These are phyloP conservation scores for Phytophthora pistaciae DNA, from an alignment of 352 stramenopile genomes.

Conservation along the genomic window DNA sequence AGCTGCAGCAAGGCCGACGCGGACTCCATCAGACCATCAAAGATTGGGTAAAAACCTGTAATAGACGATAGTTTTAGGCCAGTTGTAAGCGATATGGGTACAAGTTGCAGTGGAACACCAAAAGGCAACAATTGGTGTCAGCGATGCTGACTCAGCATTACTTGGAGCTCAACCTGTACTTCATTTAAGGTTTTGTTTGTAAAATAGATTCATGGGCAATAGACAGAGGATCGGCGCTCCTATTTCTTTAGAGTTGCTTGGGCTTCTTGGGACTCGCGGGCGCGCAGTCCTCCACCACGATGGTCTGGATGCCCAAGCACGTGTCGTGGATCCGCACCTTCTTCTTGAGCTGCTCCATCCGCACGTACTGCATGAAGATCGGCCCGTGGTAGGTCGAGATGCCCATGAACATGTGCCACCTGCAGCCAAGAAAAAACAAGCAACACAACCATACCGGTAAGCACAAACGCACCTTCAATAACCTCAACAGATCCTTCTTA, in stretches of 20 bases:
- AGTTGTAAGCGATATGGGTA: neutral
- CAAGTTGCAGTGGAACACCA: neutral
- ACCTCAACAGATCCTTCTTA: slow-evolving; percentile 23
- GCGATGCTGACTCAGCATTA: slow-evolving; percentile 3
- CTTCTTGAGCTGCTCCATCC: slow-evolving; percentile 77
- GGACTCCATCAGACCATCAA: slow-evolving; percentile 17
- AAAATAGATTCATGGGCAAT: slow-evolving; percentile 8
- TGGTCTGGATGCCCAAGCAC: slow-evolving; percentile 74
- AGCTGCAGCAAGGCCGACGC: slow-evolving; percentile 28
- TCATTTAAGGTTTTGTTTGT: slow-evolving; percentile 12
- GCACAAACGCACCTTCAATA: neutral
- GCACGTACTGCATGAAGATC: slow-evolving; percentile 90
- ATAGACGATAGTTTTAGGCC: neutral
- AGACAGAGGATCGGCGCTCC: slow-evolving; percentile 7
- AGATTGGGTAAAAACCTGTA: neutral
- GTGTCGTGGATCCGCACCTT: slow-evolving; percentile 63
- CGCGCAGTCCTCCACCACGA: slow-evolving; percentile 53
- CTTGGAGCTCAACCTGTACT: slow-evolving; percentile 1
- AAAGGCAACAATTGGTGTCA: neutral
- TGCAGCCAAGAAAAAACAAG: slow-evolving; percentile 20
- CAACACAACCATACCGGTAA: slow-evolving; percentile 4
- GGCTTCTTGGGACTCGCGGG: slow-evolving; percentile 31
- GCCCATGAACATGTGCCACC: slow-evolving; percentile 88
- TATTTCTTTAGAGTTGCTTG: slow-evolving; percentile 41
- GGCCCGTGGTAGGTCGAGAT: slow-evolving; percentile 81